Evolutionary conservation across 306 rosid species (phyloP), one percentile per base, ranked within the genome.

Genomic region (Lathyrus tuberosus): DNA sequence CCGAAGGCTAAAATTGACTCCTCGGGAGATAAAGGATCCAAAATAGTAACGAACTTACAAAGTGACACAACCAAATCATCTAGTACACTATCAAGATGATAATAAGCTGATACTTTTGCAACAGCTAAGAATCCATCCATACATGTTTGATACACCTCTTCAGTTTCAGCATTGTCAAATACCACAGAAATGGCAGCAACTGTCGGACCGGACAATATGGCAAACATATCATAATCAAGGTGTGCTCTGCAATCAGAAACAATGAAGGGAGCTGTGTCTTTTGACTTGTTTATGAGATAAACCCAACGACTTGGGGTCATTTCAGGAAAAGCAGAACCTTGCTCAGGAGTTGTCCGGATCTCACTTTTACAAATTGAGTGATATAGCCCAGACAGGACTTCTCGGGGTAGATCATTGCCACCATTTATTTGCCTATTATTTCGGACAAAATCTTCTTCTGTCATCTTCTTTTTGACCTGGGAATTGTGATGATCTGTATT

Each of bases 141-240:
- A 72, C 99, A 94, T 58, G 92, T 89, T 86, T 94, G 91, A 85
- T 86, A 88, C 40, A 94, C 86, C 68, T 88, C 97, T 67, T 83
- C 96, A 63, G 86, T 89, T 76, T 94, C 99, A 67, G 92, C 95
- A 62, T 91, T 89, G 79, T 91, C 99, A 87, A 94, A 91, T 47
- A 94, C 96, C 71, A 94, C 99, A 77, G 99, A 94, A 67, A 94
- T 83, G 31, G 96, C 97, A 73, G 99, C 99, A 84, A 94, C 86
- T 26, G 99, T 88, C 49, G 99, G 97, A 70, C 97, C 95, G 10
- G 97, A 89, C 90, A 91, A 83, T 54, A 89, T 65, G 44, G 97
- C 78, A 80, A 94, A 91, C 97, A 94, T 94, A 71, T 91, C 97
- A n/a, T 84, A 87, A 83, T 91, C 97, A 83, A 95, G 87, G 89